Evolutionary conservation across 1,284 basidiomycete genomes (phyloP), one percentile per base, ranked within the genome.

Genomic region (Ceratobasidium sp.): DNA sequence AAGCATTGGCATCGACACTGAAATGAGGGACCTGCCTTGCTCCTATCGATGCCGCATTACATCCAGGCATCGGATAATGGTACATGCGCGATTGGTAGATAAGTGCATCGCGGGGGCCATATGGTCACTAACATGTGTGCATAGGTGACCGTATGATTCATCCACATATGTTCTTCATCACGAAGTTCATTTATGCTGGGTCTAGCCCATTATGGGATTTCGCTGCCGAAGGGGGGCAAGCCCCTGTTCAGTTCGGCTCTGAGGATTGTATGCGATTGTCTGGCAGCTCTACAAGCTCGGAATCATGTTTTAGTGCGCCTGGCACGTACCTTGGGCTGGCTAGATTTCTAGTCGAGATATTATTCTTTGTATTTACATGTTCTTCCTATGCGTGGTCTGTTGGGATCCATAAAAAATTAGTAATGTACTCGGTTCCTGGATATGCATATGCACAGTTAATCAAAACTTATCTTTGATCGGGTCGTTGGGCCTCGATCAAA

Each of bases 161-260:
- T 8, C 37, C 37, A 5, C n/a, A 59, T 37, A 59, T 6, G 56
- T 19, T 5, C 16, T 14, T 59, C 56, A 59, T 59, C 56, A 59
- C 56, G 56, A 59, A 59, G 56, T 34, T 59, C 56, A 59, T 59
- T 59, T 59, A 39, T 29, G 39, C 37, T 39, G 14, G 56, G 11
- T 39, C 34, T 59, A 39, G 22, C 56, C 19, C n/a, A 39, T 39
- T 59, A 2, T 16, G 34, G 56, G 9, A 19, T 22, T 24, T 9
- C 19, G 16, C 34, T 22, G 56, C 56, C n/a, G 56, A 22, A 11
- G 4, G 34, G 19, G 8, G 34, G 4, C 2, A 8, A 34, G 34
- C 34, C 34, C 34, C 34, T 8, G 34, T n/a, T 46, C 3, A n/a
- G 13, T 6, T 46, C 43, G 16, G 43, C 8, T 46, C 43, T 46